Evolutionary conservation across 192 early-diverging fungal species (phyloP), one percentile per base, ranked within the genome.

Genomic region (Backusella westeae): DNA sequence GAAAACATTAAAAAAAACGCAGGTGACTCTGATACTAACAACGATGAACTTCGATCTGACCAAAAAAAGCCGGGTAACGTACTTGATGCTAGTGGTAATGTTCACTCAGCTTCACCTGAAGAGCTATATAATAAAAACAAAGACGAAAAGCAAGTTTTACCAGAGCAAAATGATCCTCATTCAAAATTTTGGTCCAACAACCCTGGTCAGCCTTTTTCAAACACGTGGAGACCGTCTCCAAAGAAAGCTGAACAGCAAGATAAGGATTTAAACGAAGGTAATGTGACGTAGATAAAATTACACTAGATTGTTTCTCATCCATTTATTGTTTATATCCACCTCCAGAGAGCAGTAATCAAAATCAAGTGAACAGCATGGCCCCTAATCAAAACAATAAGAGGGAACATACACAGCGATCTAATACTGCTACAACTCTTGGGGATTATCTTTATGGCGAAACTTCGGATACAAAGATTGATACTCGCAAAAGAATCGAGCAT

Each of bases 151-250:
- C 39, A 49, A 34, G 17, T 29, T 34, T 15, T 49, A 29, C 70
- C 70, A 29, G 26, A 34, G 6, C 21, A 44, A 8, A 46, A 12
- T 12, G 70, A 49, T 32, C 17, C 70, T 9, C 70, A 44, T 46
- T 39, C 70, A 19, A 69, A 69, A 69, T 35, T 69, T 12, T 69
- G 68, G 68, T 69, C 68, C 9, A 69, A 69, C 23, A 38, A 69
- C 38, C 68, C 68, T 23, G 38, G 19, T 4, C n/a, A 69, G 23
- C 34, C 34, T 23, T 69, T 69, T 26, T 19, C 68, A 6, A 38
- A 69, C 21, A 35, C 8, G 15, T 69, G 68, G 68, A 69, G 21
- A 29, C 68, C 36, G 4, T 39, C 36, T 10, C 56, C 23, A 63
- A 63, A 63, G 23, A 23, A 63, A 63, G 21, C 56, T 29, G 56